A percentile compares a stretch with the other conserved stretches of the same genome.
phyloP scores from a whole-genome alignment of 257 asterid genomes.

The Solanum verrucosum region DNA sequence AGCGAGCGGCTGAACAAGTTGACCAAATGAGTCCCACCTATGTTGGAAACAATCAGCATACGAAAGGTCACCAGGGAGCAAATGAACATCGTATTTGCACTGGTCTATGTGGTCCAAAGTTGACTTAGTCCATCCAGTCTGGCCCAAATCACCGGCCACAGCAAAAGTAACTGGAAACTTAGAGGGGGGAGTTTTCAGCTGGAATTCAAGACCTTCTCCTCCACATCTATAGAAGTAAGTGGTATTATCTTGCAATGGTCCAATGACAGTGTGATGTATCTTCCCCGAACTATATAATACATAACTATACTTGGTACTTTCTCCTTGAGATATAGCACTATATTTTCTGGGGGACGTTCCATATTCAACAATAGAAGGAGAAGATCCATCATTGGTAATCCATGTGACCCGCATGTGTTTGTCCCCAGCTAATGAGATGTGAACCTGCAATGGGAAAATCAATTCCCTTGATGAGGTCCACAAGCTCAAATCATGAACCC shows the following conservation, averaged over 20 bases:
- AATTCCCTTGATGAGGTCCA: not conserved
- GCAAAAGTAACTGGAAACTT: conserved; percentile 79
- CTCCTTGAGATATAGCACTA: conserved; percentile 44
- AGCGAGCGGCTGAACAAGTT: conserved; percentile 89
- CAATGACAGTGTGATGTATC: conserved; percentile 81
- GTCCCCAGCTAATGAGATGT: conserved; percentile 82
- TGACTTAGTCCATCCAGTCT: conserved; percentile 89
- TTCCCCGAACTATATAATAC: conserved; percentile 60
- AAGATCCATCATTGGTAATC: conserved; percentile 42
- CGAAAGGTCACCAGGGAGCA: conserved; percentile 92
- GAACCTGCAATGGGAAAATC: conserved; percentile 45
- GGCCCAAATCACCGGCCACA: conserved; percentile 95
- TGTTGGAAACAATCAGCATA: conserved; percentile 79
- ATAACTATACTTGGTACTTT: conserved; percentile 51
- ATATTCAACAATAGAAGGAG: conserved; percentile 65
- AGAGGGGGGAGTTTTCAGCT: conserved; percentile 85
- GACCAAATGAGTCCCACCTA: conserved; percentile 91
- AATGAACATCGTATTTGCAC: conserved; percentile 60
- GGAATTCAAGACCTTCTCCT: conserved; percentile 65
- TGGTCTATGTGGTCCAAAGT: conserved; percentile 62
- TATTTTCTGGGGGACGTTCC: conserved; percentile 62
- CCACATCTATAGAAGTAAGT: conserved; percentile 76
- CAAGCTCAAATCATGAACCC: not conserved
- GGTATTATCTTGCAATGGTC: conserved; percentile 59
- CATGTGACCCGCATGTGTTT: conserved; percentile 71